Evolutionary conservation across 768 basidiomycete genomes (phyloP).

Genomic region (Naematelia encephala): DNA sequence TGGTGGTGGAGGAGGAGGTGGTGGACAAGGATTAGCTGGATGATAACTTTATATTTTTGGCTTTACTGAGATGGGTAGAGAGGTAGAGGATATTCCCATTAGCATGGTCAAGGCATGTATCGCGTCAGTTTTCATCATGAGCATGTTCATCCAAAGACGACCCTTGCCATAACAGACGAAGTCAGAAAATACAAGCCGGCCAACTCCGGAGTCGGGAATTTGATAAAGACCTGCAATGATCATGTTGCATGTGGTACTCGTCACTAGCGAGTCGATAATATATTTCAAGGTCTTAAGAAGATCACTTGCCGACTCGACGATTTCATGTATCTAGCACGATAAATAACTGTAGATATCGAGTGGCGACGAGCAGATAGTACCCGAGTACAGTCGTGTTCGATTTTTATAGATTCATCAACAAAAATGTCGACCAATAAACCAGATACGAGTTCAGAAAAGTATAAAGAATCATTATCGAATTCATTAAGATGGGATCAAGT

Average conservation of each 20-base stretch:
- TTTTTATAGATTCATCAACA: too few relatives aligned
- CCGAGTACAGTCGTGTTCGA: too few relatives aligned
- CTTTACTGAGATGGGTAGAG: not conserved
- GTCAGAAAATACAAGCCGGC: too few relatives aligned
- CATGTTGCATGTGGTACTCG: not conserved
- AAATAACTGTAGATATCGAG: too few relatives aligned
- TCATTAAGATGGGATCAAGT: slow-evolving; percentile 12
- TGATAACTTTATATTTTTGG: not conserved
- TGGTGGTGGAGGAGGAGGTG: not conserved
- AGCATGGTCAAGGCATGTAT: not conserved
- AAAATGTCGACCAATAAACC: not conserved
- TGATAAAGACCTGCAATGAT: too few relatives aligned
- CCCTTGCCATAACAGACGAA: too few relatives aligned
- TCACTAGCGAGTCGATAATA: not conserved
- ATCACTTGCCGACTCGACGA: too few relatives aligned
- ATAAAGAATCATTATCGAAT: not conserved
- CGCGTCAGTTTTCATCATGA: too few relatives aligned
- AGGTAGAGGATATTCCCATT: not conserved
- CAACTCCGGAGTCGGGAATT: not conserved
- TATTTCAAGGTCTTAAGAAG: too few relatives aligned
- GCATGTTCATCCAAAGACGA: too few relatives aligned
- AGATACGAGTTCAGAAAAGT: not conserved
- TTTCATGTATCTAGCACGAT: not conserved
- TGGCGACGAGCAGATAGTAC: too few relatives aligned
- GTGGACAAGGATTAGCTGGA: not conserved